Conservation (phyloP, 345 rosid species). For the Lagerstroemia speciosa region DNA sequence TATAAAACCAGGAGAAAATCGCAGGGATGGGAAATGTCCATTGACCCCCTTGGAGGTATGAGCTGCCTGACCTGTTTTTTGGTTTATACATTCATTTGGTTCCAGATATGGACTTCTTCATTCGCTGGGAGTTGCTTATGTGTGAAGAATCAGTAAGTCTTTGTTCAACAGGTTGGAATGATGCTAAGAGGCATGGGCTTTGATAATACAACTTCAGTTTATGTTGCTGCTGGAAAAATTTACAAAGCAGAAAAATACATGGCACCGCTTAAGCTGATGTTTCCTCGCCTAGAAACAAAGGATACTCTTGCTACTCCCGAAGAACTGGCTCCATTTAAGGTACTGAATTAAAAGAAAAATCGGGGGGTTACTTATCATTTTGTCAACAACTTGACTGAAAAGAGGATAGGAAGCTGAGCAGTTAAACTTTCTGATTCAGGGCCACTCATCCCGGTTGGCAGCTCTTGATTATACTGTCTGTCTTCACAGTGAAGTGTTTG, state of each 20-base stretch:
- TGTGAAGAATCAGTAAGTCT: neutral
- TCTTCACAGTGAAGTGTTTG: slow-evolving; percentile 90
- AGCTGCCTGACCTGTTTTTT: neutral
- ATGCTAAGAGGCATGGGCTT: slow-evolving; percentile 99
- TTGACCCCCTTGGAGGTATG: slow-evolving; percentile 84
- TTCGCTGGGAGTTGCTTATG: neutral
- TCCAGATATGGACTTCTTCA: neutral
- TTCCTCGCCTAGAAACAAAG: slow-evolving; percentile 86
- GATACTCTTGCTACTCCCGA: slow-evolving; percentile 66
- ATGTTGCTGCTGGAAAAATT: slow-evolving; percentile 85
- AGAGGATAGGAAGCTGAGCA: neutral
- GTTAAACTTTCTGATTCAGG: slow-evolving; percentile 37
- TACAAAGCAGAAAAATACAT: slow-evolving; percentile 81
- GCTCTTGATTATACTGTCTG: slow-evolving; percentile 92
- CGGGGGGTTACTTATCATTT: neutral
- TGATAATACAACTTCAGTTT: slow-evolving; percentile 61
- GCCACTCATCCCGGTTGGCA: slow-evolving; percentile 84
- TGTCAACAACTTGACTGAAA: neutral
- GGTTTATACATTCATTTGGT: neutral
- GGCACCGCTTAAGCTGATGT: slow-evolving; percentile 87
- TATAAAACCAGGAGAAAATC: slow-evolving; percentile 82
- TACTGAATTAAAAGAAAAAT: no score
- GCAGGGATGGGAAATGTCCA: slow-evolving; percentile 93
- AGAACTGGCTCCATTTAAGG: slow-evolving; percentile 86
- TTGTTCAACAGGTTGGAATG: slow-evolving; percentile 72